Evolutionary conservation across 148 eudicot species (phyloP).

Genomic region (Chenopodium formosanum): DNA sequence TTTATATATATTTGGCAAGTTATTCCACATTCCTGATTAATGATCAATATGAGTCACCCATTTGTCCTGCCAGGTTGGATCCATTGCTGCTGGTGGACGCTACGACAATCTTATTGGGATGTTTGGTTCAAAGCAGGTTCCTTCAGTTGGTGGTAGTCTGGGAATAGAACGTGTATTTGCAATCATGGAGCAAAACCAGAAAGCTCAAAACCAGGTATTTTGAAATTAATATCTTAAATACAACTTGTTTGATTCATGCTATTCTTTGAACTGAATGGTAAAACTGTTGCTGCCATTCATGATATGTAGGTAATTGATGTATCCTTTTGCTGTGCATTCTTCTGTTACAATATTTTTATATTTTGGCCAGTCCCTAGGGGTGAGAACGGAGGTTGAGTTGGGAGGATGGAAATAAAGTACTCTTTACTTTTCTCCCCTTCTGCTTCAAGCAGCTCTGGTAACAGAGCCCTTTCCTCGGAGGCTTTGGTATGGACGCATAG

Average conservation of each 20-base stretch:
- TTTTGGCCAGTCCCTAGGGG: too few species aligned
- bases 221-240: not conserved
- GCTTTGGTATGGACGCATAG: not conserved
- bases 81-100: constrained; percentile 98
- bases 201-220: constrained; percentile 72
- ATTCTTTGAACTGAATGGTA: not conserved
- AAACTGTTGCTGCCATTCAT: not conserved
- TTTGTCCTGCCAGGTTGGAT: constrained; percentile 69
- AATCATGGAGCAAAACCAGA: constrained; percentile 88
- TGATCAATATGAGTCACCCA: not conserved
- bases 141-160: constrained; percentile 90
- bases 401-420: too few species aligned
- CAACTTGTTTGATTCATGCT: not conserved
- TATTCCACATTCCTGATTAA: not conserved
- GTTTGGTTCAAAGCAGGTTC: constrained; percentile 92
- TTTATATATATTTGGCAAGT: not conserved
- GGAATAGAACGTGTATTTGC: constrained; percentile 97
- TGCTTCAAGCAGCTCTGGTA: too few species aligned
- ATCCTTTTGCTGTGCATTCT: not conserved
- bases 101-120: constrained; percentile 91
- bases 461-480: too few species aligned
- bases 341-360: not conserved
- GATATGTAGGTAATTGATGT: too few species aligned
- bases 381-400: too few species aligned
- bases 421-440: too few species aligned